Evolutionary conservation across 208 protist genomes (phyloP).

Genomic region (Trypanosoma lewisi): DNA sequence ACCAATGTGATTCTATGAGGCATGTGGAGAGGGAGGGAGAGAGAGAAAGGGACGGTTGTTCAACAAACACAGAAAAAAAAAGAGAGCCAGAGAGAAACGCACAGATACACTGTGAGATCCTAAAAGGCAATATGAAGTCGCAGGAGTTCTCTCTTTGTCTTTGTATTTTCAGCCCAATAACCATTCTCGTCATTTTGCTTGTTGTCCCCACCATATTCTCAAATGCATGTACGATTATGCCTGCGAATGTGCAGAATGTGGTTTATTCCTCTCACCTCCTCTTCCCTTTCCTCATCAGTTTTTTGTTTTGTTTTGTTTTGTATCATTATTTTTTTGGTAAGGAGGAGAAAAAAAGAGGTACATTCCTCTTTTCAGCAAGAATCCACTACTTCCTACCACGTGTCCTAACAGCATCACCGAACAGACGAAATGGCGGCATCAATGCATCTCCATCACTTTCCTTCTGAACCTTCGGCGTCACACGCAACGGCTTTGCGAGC

Average conservation of each 20-base stretch:
- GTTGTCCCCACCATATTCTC: too few species aligned
- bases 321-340: neutral
- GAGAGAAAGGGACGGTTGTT: too few species aligned
- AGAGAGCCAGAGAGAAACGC: too few species aligned
- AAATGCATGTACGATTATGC: too few species aligned
- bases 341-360: neutral
- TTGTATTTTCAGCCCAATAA: too few species aligned
- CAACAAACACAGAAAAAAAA: too few species aligned
- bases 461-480: slow-evolving; percentile 35
- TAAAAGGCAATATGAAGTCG: too few species aligned
- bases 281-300: neutral
- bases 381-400: slow-evolving; percentile 5
- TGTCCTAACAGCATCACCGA: slow-evolving; percentile 24
- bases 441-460: slow-evolving; percentile 25
- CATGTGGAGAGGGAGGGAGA: too few species aligned
- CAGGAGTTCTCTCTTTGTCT: too few species aligned
- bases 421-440: slow-evolving; percentile 57
- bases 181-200: too few species aligned
- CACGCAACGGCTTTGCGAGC: slow-evolving; percentile 46
- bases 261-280: neutral
- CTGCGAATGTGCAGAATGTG: neutral
- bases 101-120: too few species aligned
- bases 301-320: neutral
- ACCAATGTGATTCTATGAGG: too few species aligned
- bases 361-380: slow-evolving; percentile 3